A percentile compares a stretch with the other conserved stretches of the same genome.
Conservation (phyloP, 2,329 filamentous ascomycete genomes). For the Fusarium verticillioides region DNA sequence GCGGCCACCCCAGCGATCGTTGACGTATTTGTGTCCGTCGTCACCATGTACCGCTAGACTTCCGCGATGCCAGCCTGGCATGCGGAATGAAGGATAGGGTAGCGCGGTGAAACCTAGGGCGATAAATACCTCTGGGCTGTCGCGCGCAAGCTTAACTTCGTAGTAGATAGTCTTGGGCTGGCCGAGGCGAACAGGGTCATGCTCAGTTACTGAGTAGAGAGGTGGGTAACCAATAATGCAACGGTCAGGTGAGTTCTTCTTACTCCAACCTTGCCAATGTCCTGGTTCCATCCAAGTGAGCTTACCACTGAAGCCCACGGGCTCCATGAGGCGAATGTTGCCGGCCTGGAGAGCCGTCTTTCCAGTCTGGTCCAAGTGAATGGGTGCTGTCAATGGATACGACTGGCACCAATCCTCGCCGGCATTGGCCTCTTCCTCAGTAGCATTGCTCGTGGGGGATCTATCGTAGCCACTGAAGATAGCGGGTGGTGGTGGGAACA, state of each 20-base stretch:
- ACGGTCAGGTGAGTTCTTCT: constrained; percentile 64
- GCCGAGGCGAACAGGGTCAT: constrained; percentile 62
- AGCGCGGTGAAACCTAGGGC: constrained; percentile 77
- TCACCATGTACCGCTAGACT: constrained; percentile 82
- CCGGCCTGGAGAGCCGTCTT: constrained; percentile 60
- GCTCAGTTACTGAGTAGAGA: constrained; percentile 70
- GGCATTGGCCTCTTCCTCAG: constrained; percentile 69
- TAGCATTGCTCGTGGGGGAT: constrained; percentile 77
- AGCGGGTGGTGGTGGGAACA: constrained; percentile 78
- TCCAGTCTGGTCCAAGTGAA: constrained; percentile 59
- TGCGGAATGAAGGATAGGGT: constrained; percentile 80
- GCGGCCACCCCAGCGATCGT: constrained; percentile 78
- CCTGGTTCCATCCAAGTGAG: constrained; percentile 61
- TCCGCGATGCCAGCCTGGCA: constrained; percentile 84
- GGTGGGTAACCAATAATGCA: constrained; percentile 76
- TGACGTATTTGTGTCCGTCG: constrained; percentile 80
- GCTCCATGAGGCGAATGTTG: constrained; percentile 66
- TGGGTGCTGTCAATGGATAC: constrained; percentile 68
- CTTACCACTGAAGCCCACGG: constrained; percentile 59
- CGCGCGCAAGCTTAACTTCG: constrained; percentile 68
- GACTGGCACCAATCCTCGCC: constrained; percentile 73
- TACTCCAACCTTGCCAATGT: constrained; percentile 60
- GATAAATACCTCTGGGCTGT: constrained; percentile 62
- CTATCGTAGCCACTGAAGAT: constrained; percentile 71
- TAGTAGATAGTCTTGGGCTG: constrained; percentile 72